Conservation (phyloP, 345 rosid genomes). For the Trapa incisa region DNA sequence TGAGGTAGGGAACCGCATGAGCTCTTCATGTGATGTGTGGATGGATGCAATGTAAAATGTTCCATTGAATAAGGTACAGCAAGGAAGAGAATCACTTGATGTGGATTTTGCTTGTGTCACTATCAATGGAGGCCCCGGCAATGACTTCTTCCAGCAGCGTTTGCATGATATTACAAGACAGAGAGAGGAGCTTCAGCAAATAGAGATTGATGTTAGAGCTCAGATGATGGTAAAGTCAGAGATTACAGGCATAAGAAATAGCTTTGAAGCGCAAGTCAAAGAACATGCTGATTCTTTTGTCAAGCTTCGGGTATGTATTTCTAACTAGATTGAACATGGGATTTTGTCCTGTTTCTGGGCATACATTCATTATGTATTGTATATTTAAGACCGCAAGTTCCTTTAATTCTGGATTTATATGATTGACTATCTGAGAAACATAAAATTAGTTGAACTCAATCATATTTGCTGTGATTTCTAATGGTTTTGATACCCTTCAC, state of each 20-base stretch:
- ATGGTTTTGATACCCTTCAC: neutral
- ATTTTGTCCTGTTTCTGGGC: neutral
- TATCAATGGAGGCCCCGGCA: neutral
- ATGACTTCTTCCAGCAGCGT: conserved; percentile 38
- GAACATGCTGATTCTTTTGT: conserved; percentile 52
- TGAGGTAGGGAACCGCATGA: conserved; percentile 41
- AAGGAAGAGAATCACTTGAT: conserved; percentile 54
- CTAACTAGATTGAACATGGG: neutral
- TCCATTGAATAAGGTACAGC: conserved; percentile 41
- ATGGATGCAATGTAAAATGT: conserved; percentile 15
- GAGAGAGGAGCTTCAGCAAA: conserved; percentile 61
- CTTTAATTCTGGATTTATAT: neutral
- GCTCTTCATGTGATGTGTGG: neutral
- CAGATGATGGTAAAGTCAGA: conserved; percentile 54
- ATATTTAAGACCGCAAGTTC: no score
- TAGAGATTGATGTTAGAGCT: conserved; percentile 80
- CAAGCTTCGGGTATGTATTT: conserved; percentile 44
- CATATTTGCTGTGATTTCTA: neutral
- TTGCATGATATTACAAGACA: conserved; percentile 42
- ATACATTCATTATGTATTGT: no score
- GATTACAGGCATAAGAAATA: conserved; percentile 46
- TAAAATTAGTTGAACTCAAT: neutral
- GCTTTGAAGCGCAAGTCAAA: conserved; percentile 46
- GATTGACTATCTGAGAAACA: neutral
- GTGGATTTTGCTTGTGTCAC: conserved; percentile 19